A percentile compares a stretch with the other conserved stretches of the same genome.
Evolutionary conservation across 2,329 filamentous ascomycete species (phyloP).

Genomic region (Exophiala xenobiotica): DNA sequence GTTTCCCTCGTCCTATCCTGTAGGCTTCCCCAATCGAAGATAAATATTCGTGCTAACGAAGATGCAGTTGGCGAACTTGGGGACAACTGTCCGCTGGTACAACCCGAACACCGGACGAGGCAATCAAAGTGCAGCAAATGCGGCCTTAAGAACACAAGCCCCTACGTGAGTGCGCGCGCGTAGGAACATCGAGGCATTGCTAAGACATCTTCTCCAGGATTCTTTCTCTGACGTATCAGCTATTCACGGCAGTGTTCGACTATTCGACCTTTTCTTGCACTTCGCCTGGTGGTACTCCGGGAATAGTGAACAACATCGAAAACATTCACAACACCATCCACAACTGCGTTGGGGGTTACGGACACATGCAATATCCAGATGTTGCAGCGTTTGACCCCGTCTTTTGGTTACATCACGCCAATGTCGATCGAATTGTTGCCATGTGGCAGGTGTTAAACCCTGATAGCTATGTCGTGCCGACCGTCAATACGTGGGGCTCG

Average conservation of each 20-base stretch:
- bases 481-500: conserved; percentile 56
- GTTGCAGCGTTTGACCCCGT: conserved; percentile 77
- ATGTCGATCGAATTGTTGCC: conserved; percentile 71
- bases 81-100: conserved; percentile 26
- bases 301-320: conserved; percentile 38
- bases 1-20: conserved; percentile 28
- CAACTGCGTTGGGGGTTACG: conserved; percentile 55
- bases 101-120: conserved; percentile 16
- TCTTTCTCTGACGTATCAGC: conserved; percentile 31
- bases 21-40: not conserved
- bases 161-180: conserved; percentile 14
- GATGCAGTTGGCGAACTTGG: conserved; percentile 22
- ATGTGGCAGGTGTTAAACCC: conserved; percentile 77
- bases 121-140: conserved; percentile 26
- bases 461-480: conserved; percentile 50
- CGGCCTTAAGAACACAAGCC: conserved; percentile 24
- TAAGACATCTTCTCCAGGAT: conserved; percentile 8
- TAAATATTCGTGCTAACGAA: not conserved
- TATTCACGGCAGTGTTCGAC: conserved; percentile 32
- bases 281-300: conserved; percentile 13
- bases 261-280: conserved; percentile 32
- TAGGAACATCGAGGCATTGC: conserved; percentile 1
- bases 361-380: conserved; percentile 69
- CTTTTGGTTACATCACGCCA: conserved; percentile 74
- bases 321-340: conserved; percentile 50